phyloP scores from a whole-genome alignment of 2,329 filamentous ascomycete genomes.

The Leptosphaerulina australis region DNA sequence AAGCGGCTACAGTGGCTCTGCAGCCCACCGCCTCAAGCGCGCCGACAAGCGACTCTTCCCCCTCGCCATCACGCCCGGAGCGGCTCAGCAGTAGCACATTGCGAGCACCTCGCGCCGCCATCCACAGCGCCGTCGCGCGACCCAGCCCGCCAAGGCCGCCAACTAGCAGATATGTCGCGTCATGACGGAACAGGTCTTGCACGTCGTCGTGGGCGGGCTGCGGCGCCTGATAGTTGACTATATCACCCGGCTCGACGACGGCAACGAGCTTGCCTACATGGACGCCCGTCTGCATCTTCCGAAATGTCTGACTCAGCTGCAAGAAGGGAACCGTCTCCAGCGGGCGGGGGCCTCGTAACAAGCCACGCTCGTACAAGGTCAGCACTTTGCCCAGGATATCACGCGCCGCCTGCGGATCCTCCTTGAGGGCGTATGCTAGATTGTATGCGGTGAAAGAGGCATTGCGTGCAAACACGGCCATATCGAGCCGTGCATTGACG shows the following conservation, averaged over 20 bases:
- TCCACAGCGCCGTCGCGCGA: conserved; percentile 23
- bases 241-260: too few relatives aligned
- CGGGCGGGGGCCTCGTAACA: too few relatives aligned
- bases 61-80: too few relatives aligned
- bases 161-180: conserved; percentile 16
- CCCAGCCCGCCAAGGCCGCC: conserved; percentile 31
- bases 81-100: conserved; percentile 4
- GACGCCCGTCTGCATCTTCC: too few relatives aligned
- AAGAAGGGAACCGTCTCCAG: too few relatives aligned
- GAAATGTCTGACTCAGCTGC: too few relatives aligned
- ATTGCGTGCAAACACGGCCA: conserved; percentile 25
- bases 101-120: conserved; percentile 2
- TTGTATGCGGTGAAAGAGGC: conserved; percentile 34
- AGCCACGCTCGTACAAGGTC: too few relatives aligned
- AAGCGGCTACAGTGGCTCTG: neutral
- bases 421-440: conserved; percentile 45
- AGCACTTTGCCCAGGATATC: conserved; percentile 35
- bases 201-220: neutral
- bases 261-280: too few relatives aligned
- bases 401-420: too few relatives aligned
- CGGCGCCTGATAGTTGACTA: too few relatives aligned
- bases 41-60: too few relatives aligned
- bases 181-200: too few relatives aligned
- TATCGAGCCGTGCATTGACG: conserved; percentile 20
- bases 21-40: conserved; percentile 1